Conservation (phyloP, 2,329 filamentous ascomycete species). For the Grosmannia penicillata region DNA sequence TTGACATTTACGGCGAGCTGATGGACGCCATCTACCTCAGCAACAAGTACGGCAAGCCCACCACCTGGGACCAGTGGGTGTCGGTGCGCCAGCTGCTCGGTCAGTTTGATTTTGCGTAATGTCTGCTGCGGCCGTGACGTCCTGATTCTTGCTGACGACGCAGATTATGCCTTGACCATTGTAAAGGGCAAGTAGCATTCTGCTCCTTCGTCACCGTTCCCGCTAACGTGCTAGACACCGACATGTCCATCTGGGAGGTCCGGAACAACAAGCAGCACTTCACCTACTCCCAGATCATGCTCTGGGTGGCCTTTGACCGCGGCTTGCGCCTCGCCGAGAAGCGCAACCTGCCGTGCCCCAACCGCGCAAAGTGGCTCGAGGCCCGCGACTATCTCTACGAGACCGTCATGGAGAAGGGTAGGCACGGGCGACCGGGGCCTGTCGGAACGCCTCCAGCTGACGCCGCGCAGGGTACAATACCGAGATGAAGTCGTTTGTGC, state of each 20-base stretch:
- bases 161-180: constrained; percentile 56
- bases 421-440: no score
- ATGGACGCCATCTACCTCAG: constrained; percentile 67
- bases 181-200: constrained; percentile 35
- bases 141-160: not conserved
- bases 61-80: constrained; percentile 64
- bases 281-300: constrained; percentile 69
- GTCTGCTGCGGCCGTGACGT: no score
- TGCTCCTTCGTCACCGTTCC: no score
- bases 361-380: constrained; percentile 49
- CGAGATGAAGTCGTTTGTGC: constrained; percentile 54
- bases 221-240: constrained; percentile 31
- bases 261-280: constrained; percentile 64
- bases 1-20: constrained; percentile 67
- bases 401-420: constrained; percentile 61
- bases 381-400: constrained; percentile 57
- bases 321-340: constrained; percentile 62
- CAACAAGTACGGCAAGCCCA: constrained; percentile 66
- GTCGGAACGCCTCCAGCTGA: no score
- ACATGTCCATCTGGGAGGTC: constrained; percentile 79
- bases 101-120: constrained; percentile 13
- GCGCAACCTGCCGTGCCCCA: constrained; percentile 59
- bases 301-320: constrained; percentile 70
- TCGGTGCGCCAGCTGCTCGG: constrained; percentile 51
- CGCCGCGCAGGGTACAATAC: constrained; percentile 54